Base-by-base conservation (phyloP, 2,329 filamentous ascomycete genomes). In the Penicillium fuscoglaucum region DNA sequence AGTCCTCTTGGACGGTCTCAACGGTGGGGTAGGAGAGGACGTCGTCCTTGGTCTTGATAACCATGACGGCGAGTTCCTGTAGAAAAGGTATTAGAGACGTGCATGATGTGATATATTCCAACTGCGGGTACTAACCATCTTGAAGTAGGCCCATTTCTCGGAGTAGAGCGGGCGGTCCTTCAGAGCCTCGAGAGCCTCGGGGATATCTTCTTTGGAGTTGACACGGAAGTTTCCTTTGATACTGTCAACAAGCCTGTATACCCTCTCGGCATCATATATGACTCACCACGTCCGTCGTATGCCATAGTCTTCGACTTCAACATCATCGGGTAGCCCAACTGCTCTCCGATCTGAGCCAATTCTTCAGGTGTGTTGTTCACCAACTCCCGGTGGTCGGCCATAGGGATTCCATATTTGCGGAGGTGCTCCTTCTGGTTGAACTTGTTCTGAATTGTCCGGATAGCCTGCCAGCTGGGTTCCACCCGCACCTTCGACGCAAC, bases 1-100 rank as follows among this genome's bases (percentile, higher is more conserved):
- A 95, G 75, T 98, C 90, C 76, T 97, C 91, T 68, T 99, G 95
- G 31, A 98, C 84, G 1, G 93, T 98, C 79, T 99, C 95, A 2
- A 97, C 93, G 0, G 89, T 89, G 0, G 95, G 93, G 72, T 95
- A 98, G 5, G 93, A 86, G 33, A 92, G 79, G 4, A 85, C 81
- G 6, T 79, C 76, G 64, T 96, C 87, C 70, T 93, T 90, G 0
- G 90, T 96, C 70, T 96, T 90, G 57, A 98, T 86, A 9, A 97
- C 93, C 87, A 98, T 96, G 65, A 96, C 93, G 6, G 95, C 90
- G 53, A 98, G 80, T 78, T 98, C 93, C 76, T 78, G 44, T 17
- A 24, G 3, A 64, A 15, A 56, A 24, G 12, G 43, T n/a, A 40
- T 54, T 39, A 54, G 49, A 51, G 15, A 58, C 31, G 6, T 37